Percentiles rank a stretch among this genome's conserved stretches.
phyloP scores from a whole-genome alignment of 192 early-diverging fungal species.

The Dimargaris cristalligena region DNA sequence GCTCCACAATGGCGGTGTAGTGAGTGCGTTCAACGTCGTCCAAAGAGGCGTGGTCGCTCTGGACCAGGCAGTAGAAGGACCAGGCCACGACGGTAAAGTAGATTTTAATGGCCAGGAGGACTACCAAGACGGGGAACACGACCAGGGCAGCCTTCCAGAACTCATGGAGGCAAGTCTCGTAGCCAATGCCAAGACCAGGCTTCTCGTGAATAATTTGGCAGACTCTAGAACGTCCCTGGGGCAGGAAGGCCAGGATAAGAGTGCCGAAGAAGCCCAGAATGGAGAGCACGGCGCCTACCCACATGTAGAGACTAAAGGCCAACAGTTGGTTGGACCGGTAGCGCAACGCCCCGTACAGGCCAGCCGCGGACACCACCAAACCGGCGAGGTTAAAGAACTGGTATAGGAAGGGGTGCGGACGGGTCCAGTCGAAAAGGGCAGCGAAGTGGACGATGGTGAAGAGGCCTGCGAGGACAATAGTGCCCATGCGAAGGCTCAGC shows the following conservation, averaged over 20 bases:
- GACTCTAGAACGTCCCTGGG: constrained; percentile 5
- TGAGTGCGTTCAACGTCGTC: neutral
- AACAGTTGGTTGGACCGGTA: neutral
- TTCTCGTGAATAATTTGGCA: neutral
- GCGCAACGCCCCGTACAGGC: constrained; percentile 3
- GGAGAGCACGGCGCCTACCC: neutral
- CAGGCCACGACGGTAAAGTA: constrained; percentile 9
- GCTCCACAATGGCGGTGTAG: constrained; percentile 1
- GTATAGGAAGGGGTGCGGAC: neutral
- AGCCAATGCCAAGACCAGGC: neutral
- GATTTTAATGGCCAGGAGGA: neutral
- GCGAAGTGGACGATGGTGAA: constrained; percentile 5
- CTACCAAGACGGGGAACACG: neutral
- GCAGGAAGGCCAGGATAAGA: neutral
- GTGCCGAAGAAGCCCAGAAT: neutral
- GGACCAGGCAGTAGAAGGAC: constrained; percentile 5
- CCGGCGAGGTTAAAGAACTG: neutral
- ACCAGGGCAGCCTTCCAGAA: constrained; percentile 10
- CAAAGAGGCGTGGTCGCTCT: neutral
- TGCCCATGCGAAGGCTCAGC: neutral
- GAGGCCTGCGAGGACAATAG: neutral
- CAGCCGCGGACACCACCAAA: neutral
- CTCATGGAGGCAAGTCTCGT: neutral
- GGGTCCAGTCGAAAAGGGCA: neutral
- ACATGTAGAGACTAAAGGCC: constrained; percentile 6